Percentiles rank a stretch among this genome's conserved stretches.
These are phyloP conservation scores for Cucurbita ficifolia DNA, from an alignment of 306 rosid genomes.

Conservation along the genomic window DNA sequence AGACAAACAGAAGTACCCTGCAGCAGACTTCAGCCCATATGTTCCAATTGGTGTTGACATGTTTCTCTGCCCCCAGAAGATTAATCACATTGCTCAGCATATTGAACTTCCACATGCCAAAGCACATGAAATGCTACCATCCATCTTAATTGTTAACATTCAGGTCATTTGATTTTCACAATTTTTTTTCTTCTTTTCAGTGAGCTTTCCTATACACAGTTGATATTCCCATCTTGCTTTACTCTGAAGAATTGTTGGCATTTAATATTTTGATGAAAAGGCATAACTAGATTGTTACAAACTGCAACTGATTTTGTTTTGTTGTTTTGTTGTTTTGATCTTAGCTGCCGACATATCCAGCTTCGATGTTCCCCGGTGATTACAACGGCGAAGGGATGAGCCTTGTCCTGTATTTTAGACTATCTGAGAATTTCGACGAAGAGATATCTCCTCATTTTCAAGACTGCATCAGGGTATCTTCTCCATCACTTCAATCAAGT, in stretches of 20 bases:
- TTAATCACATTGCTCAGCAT: constrained; percentile 72
- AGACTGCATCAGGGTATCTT: constrained; percentile 45
- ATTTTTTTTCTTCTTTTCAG: not conserved
- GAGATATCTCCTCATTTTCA: constrained; percentile 46
- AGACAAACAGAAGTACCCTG: constrained; percentile 58
- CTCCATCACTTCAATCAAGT: not conserved
- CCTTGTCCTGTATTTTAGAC: constrained; percentile 68
- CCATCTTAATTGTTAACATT: constrained; percentile 72
- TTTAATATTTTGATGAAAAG: not conserved
- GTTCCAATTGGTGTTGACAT: constrained; percentile 78
- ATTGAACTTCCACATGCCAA: constrained; percentile 61
- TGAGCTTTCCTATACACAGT: not conserved
- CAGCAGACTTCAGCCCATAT: constrained; percentile 47
- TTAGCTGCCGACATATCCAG: constrained; percentile 80
- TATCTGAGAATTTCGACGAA: constrained; percentile 45
- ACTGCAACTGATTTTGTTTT: not conserved
- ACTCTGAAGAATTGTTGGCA: not conserved
- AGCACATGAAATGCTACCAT: constrained; percentile 40
- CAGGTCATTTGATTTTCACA: constrained; percentile 29
- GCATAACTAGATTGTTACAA: not conserved
- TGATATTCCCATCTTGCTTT: too few relatives aligned
- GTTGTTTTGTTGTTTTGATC: constrained; percentile 1
- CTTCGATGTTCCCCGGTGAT: constrained; percentile 61
- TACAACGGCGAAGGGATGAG: constrained; percentile 82
- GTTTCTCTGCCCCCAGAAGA: constrained; percentile 47